Evolutionary conservation across 2,329 filamentous ascomycete genomes (phyloP), one percentile per base, ranked within the genome.

Genomic region (Fusarium floridanum): DNA sequence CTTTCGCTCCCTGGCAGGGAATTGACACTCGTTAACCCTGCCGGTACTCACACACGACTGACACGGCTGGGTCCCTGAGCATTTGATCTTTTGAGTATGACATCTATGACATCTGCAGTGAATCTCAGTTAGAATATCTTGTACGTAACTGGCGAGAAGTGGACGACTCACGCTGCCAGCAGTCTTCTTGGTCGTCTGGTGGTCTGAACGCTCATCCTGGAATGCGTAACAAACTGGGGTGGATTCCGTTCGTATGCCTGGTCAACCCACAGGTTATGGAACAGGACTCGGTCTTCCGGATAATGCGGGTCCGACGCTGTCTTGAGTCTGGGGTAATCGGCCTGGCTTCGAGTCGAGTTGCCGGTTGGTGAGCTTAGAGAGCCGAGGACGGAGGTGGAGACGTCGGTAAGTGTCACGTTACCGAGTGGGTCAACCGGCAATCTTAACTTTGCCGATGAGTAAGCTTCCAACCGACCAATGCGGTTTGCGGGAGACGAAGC

Each of bases 31-130:
- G 45, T 80, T 79, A 0, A 81, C 79, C 64, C 80, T 81, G 5
- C 82, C 83, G 1, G 84, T 82, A 8, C 79, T 72, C 43, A 77
- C 77, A 64, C 85, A 86, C 43, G 84, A 83, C 37, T 75, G 78
- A 65, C 85, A 87, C 1, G 85, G 85, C 27, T 81, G 80, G 5
- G 83, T 81, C 1, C 85, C 85, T 0, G 85, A 86, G 65, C 85
- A 86, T 71, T 85, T 86, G 29, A 86, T 85, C 69, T 87, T 86
- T 34, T 86, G 85, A 0, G 80, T 71, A 76, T 86, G 85, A 60
- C 85, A 86, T 70, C 84, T 77, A 70, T 84, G 82, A 56, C 85
- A 86, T 6, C 78, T 80, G 29, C 11, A 10, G 2, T 8, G 20
- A 36, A 22, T 39, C 20, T 16, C 57, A 41, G 39, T 74, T 48